Conservation (phyloP, 2,329 filamentous ascomycete species). For the Penicillium janthinellum region DNA sequence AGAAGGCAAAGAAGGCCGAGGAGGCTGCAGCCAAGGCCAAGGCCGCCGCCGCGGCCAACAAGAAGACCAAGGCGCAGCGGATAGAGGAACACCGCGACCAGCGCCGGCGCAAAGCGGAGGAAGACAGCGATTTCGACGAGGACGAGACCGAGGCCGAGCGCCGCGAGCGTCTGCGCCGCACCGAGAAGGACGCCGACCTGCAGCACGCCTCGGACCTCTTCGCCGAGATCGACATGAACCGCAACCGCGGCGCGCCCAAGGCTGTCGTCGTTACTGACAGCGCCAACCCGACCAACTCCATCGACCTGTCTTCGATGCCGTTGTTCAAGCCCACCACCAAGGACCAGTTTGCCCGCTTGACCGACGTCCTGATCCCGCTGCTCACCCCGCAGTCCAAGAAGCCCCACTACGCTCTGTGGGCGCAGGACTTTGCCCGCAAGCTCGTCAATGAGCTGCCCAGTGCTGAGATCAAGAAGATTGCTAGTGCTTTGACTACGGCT, state of each 20-base stretch:
- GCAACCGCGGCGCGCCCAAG: slow-evolving; percentile 65
- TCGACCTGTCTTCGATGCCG: slow-evolving; percentile 78
- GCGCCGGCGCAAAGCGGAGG: slow-evolving; percentile 61
- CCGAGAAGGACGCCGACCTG: slow-evolving; percentile 86
- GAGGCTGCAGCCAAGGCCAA: slow-evolving; percentile 88
- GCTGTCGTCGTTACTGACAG: slow-evolving; percentile 66
- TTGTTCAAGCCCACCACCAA: slow-evolving; percentile 91
- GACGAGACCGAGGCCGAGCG: slow-evolving; percentile 72
- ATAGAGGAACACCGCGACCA: slow-evolving; percentile 76
- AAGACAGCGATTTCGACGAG: slow-evolving; percentile 61
- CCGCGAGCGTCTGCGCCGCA: slow-evolving; percentile 72
- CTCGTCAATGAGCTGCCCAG: slow-evolving; percentile 84
- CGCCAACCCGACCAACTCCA: slow-evolving; percentile 72
- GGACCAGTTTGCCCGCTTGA: slow-evolving; percentile 78
- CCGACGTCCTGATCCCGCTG: slow-evolving; percentile 76
- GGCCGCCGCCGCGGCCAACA: slow-evolving; percentile 81
- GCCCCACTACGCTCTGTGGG: slow-evolving; percentile 84
- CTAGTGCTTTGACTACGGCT: slow-evolving; percentile 81
- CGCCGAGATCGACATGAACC: slow-evolving; percentile 70
- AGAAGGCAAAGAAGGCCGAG: slow-evolving; percentile 85
- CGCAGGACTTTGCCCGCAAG: slow-evolving; percentile 87
- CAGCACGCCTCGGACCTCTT: slow-evolving; percentile 91
- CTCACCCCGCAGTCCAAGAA: slow-evolving; percentile 77
- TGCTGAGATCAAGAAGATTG: slow-evolving; percentile 95
- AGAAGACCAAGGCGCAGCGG: slow-evolving; percentile 86